Percentiles rank a stretch among this genome's conserved stretches.
Evolutionary conservation across 2,329 filamentous ascomycete genomes (phyloP).

Genomic region (Trichoderma oligosporum): DNA sequence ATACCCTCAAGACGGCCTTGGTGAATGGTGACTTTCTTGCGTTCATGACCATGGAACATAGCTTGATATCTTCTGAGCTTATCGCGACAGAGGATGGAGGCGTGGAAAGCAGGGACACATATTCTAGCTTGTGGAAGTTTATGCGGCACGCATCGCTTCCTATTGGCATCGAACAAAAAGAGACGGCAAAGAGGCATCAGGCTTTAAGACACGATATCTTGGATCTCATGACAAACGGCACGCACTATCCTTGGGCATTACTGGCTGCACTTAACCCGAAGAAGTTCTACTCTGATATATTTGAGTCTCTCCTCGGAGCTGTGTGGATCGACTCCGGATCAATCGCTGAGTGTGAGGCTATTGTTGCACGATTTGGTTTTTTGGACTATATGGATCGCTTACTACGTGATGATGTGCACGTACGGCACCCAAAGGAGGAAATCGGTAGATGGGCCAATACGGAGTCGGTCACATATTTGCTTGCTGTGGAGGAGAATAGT

Average conservation of each 20-base stretch:
- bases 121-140: conserved; percentile 61
- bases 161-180: conserved; percentile 46
- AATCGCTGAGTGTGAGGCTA: conserved; percentile 52
- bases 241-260: conserved; percentile 70
- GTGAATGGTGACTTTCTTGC: conserved; percentile 79
- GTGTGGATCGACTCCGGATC: conserved; percentile 77
- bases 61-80: conserved; percentile 25
- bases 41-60: conserved; percentile 61
- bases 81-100: conserved; percentile 19
- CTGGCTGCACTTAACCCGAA: conserved; percentile 62
- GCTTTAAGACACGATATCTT: conserved; percentile 48
- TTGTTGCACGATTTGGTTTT: conserved; percentile 64
- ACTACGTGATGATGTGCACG: conserved; percentile 55
- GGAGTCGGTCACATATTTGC: conserved; percentile 52
- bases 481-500: conserved; percentile 28
- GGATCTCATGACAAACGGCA: conserved; percentile 46
- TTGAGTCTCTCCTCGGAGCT: conserved; percentile 77
- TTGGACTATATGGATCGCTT: conserved; percentile 59
- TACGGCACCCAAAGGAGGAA: conserved; percentile 63
- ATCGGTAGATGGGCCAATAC: conserved; percentile 56
- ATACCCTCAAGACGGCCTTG: conserved; percentile 68
- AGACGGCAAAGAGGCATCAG: conserved; percentile 44
- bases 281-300: conserved; percentile 80
- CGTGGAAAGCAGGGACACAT: conserved; percentile 23
- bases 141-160: conserved; percentile 56